Percentiles rank a stretch among this genome's conserved stretches.
Conservation (phyloP, 2,329 filamentous ascomycete genomes). For the Trichoderma brevicompactum region DNA sequence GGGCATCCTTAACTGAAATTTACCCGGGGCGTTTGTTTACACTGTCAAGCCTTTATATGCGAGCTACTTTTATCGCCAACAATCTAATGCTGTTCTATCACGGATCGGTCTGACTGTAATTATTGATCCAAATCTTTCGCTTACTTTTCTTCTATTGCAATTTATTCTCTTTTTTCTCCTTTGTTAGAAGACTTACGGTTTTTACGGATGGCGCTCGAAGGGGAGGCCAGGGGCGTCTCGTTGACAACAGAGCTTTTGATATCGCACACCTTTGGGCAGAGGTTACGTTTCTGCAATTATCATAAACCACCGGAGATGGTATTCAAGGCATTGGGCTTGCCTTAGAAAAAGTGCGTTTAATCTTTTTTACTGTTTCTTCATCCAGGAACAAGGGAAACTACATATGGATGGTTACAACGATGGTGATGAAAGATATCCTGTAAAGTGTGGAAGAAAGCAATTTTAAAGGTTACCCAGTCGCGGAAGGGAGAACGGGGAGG, state of each 20-base stretch:
- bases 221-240: slow-evolving; percentile 38
- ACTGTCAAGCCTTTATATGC: slow-evolving; percentile 6
- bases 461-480: slow-evolving; percentile 30
- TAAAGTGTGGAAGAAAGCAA: slow-evolving; percentile 34
- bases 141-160: neutral
- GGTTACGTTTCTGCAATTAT: slow-evolving; percentile 31
- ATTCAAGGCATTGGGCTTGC: slow-evolving; percentile 37
- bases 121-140: neutral
- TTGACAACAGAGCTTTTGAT: slow-evolving; percentile 40
- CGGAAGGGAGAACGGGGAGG: slow-evolving; percentile 34
- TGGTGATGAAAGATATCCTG: slow-evolving; percentile 18
- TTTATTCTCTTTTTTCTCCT: neutral
- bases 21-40: slow-evolving; percentile 9
- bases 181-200: slow-evolving; percentile 34
- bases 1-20: slow-evolving; percentile 62
- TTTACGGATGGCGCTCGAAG: slow-evolving; percentile 35
- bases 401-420: slow-evolving; percentile 27
- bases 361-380: slow-evolving; percentile 44
- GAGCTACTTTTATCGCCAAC: slow-evolving; percentile 3
- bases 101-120: slow-evolving; percentile 13
- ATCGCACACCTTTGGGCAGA: slow-evolving; percentile 37
- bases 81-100: slow-evolving; percentile 21
- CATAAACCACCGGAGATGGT: slow-evolving; percentile 43
- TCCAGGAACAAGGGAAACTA: slow-evolving; percentile 41
- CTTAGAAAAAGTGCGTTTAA: slow-evolving; percentile 43